Base-by-base conservation (phyloP, 257 asterid species). In the Orobanche coerulescens region DNA sequence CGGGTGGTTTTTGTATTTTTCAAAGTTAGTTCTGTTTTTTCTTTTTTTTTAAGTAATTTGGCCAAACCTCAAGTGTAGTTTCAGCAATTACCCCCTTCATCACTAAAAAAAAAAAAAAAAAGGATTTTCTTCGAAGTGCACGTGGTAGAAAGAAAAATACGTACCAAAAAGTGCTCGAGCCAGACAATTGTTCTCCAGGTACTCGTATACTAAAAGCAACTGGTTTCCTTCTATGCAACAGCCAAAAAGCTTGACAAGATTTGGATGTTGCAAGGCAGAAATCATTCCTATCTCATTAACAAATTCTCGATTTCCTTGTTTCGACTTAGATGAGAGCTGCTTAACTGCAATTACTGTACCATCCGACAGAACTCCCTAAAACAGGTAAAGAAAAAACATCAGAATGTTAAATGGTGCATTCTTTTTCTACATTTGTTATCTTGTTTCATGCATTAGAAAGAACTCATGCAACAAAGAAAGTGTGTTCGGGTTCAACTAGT, bases 131-230 rank as follows among this genome's bases (percentile, higher is more conserved):
- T n/a, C n/a, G 48, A 58, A 4, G 43, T 47, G 7, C 10, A 37
- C 19, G 15, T 7, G 6, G 18, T 2, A 30, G 31, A 34, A 1
- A n/a, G n/a, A n/a, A n/a, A 69, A 55, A 15, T 44, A 24, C 31
- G 59, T 78, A 85, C 96, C 96, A 46, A 85, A 83, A 42, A 88
- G 83, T 31, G 95, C 96, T 62, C 90, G 80, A 61, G 96, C 96
- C 30, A 88, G 90, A 72, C 81, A 66, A 61, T 88, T 88, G 73
- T 88, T 85, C 78, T 83, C 95, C 61, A 84, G 72, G 76, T 84
- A 87, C 55, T 87, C 95, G 2, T 87, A 87, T 28, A 84, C 60
- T 4, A 88, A 73, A 71, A 88, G 74, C 81, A 88, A 60, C 50
- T 88, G 92, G 55, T 83, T 85, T 67, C 77, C 80, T 66, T 88